These are phyloP conservation scores for Coemansia sp. DNA, from an alignment of 192 early-diverging fungal species.

Conservation along the genomic window DNA sequence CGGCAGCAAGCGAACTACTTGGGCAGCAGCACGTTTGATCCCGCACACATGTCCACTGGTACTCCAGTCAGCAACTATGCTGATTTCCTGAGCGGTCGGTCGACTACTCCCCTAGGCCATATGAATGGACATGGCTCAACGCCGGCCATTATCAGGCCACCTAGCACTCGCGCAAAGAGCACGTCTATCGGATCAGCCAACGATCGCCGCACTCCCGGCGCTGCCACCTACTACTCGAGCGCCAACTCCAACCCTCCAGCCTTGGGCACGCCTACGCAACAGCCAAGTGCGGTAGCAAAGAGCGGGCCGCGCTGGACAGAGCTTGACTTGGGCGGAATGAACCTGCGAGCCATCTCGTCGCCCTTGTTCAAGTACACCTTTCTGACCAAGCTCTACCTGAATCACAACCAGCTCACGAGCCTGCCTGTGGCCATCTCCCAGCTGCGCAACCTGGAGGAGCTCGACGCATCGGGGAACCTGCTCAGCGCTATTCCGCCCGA, in stretches of 20 bases:
- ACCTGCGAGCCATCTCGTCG: conserved; percentile 75
- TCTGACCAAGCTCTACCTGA: conserved; percentile 91
- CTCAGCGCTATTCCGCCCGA: conserved; percentile 84
- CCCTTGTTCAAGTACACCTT: conserved; percentile 84
- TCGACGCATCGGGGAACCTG: conserved; percentile 92
- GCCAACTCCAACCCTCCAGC: conserved; percentile 16
- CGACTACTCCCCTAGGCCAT: conserved; percentile 51
- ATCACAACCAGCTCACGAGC: conserved; percentile 90
- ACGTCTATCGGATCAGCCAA: conserved; percentile 42
- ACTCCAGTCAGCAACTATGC: conserved; percentile 56
- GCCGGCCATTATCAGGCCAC: conserved; percentile 47
- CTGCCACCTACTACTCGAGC: conserved; percentile 14
- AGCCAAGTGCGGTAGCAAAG: conserved; percentile 24
- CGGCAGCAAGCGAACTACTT: conserved; percentile 59
- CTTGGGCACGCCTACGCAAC: conserved; percentile 20
- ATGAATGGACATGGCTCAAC: conserved; percentile 44
- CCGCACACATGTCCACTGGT: conserved; percentile 36
- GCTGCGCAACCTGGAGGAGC: conserved; percentile 66
- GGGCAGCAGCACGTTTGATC: conserved; percentile 24
- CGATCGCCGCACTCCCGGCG: conserved; percentile 45
- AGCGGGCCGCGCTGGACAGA: conserved; percentile 70
- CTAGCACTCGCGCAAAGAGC: conserved; percentile 54
- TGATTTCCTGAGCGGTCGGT: conserved; percentile 47
- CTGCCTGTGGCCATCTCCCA: conserved; percentile 73
- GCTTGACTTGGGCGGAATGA: conserved; percentile 96